Evolutionary conservation across 2,329 filamentous ascomycete genomes (phyloP).

Genomic region (Fusarium sp.): DNA sequence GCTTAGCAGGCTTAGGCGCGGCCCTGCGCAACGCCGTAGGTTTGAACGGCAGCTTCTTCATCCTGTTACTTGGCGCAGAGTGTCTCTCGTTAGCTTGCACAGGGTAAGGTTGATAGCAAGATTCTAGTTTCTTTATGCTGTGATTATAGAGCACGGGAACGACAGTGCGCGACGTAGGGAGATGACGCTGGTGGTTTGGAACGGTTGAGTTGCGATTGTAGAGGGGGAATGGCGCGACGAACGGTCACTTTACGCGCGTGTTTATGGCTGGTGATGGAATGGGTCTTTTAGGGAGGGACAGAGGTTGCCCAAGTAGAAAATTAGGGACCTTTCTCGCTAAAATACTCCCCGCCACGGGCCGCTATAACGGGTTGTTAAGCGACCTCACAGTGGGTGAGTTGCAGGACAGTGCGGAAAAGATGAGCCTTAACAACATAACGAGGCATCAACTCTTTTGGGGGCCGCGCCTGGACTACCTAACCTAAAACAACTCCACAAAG

Average conservation of each 20-base stretch:
- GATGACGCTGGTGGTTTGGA: constrained; percentile 5
- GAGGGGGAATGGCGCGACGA: constrained; percentile 4
- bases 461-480: constrained; percentile 11
- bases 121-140: constrained; percentile 1
- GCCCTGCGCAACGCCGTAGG: constrained; percentile 57
- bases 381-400: constrained; percentile 10
- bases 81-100: constrained; percentile 21
- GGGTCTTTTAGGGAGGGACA: constrained; percentile 9
- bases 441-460: constrained; percentile 37
- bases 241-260: constrained; percentile 36
- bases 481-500: constrained; percentile 30
- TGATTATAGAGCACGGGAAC: constrained; percentile 1
- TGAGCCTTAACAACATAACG: constrained; percentile 38
- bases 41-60: constrained; percentile 62
- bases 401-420: constrained; percentile 41
- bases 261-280: constrained; percentile 6
- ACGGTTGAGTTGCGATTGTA: neutral
- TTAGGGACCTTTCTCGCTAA: constrained; percentile 23
- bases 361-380: constrained; percentile 38
- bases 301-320: constrained; percentile 15
- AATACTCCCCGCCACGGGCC: constrained; percentile 32
- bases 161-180: neutral
- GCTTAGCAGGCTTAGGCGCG: constrained; percentile 41
- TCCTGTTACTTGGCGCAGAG: constrained; percentile 39
- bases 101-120: constrained; percentile 19